Conservation (phyloP, 495 filamentous ascomycete species). For the Lepraria neglecta region DNA sequence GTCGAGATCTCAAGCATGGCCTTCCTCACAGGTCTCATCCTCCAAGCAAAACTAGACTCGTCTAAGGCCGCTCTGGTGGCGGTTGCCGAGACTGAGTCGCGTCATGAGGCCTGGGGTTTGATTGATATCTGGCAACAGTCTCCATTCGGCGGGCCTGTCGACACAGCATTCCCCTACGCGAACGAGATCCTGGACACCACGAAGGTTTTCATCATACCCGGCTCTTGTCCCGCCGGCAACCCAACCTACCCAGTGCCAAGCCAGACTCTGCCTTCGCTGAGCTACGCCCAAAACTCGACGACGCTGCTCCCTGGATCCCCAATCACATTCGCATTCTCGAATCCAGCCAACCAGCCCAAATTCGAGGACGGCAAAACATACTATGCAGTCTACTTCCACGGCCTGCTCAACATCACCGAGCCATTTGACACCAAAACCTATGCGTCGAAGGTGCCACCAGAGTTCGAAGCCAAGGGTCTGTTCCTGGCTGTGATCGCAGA, state of each 20-base stretch:
- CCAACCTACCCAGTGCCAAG: constrained; percentile 44
- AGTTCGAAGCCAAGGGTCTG: constrained; percentile 46
- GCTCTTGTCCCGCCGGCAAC: constrained; percentile 45
- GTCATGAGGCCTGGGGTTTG: constrained; percentile 46
- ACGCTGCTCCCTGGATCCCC: constrained; percentile 40
- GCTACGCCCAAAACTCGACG: constrained; percentile 34
- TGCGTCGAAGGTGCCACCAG: constrained; percentile 37
- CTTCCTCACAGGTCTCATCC: constrained; percentile 47
- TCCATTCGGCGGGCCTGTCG: constrained; percentile 45
- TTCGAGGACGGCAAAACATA: constrained; percentile 39
- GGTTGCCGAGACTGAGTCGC: constrained; percentile 44
- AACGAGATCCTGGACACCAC: constrained; percentile 49
- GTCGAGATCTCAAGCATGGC: constrained; percentile 51
- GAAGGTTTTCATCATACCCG: constrained; percentile 42
- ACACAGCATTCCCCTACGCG: constrained; percentile 49
- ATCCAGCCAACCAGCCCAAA: constrained; percentile 36
- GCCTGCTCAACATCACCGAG: constrained; percentile 39
- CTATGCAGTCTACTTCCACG: constrained; percentile 50
- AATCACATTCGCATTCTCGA: constrained; percentile 38
- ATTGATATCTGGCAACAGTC: constrained; percentile 46
- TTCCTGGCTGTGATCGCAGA: constrained; percentile 44
- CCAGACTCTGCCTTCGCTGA: constrained; percentile 39
- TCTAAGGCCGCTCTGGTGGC: constrained; percentile 43
- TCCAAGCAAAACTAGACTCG: constrained; percentile 35
- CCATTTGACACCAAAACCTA: constrained; percentile 39